Conservation (phyloP, 345 rosid genomes). For the Eucalyptus decipiens region DNA sequence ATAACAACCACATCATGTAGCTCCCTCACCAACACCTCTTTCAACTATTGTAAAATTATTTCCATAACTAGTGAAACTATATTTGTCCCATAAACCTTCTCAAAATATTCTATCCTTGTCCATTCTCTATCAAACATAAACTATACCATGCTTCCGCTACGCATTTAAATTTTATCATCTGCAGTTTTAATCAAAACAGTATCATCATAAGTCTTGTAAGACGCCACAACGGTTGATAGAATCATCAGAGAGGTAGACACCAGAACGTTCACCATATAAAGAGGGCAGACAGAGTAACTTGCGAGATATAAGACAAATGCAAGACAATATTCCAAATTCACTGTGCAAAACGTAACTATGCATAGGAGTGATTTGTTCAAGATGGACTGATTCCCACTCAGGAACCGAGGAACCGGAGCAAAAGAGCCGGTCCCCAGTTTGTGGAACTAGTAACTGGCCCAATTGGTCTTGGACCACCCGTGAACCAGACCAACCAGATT, state of each 20-base stretch:
- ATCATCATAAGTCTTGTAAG: conserved; percentile 85
- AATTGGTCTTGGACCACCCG: too few relatives aligned
- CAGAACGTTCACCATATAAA: neutral
- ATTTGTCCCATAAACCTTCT: too few relatives aligned
- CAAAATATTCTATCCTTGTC: too few relatives aligned
- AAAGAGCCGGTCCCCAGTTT: neutral
- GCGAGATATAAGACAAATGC: neutral
- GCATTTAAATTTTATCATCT: too few relatives aligned
- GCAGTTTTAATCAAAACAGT: conserved; percentile 4
- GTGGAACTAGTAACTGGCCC: neutral
- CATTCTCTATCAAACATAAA: too few relatives aligned
- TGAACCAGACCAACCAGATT: too few relatives aligned
- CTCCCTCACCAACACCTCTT: too few relatives aligned
- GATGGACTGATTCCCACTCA: neutral
- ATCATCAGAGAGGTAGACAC: conserved; percentile 59
- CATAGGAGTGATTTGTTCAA: neutral
- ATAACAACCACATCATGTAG: too few relatives aligned
- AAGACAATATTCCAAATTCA: neutral
- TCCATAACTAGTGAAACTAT: too few relatives aligned
- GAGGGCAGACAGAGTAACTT: neutral
- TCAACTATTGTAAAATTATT: too few relatives aligned
- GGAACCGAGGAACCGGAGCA: too few relatives aligned
- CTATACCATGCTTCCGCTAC: too few relatives aligned
- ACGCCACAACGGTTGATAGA: conserved; percentile 86
- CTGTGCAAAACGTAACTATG: neutral